Percentiles rank a stretch among this genome's conserved stretches.
phyloP scores from a whole-genome alignment of 345 rosid genomes.

The Linum usitatissimum region DNA sequence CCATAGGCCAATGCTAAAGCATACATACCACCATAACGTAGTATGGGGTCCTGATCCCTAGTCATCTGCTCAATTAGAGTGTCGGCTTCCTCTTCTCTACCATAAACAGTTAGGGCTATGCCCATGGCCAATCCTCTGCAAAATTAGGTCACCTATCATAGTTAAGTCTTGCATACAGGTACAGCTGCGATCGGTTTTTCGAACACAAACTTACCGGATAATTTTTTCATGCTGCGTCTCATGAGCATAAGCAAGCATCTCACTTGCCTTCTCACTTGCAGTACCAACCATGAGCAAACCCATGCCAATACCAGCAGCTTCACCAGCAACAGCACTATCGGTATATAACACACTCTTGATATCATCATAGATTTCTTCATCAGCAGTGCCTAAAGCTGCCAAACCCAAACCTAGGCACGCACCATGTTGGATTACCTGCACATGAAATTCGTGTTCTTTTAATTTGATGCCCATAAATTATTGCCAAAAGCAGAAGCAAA shows the following conservation, averaged over 20 bases:
- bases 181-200: slow-evolving; percentile 4
- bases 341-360: slow-evolving; percentile 72
- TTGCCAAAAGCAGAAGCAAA: background rate
- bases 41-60: slow-evolving; percentile 90
- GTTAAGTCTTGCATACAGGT: background rate
- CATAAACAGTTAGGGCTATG: slow-evolving; percentile 93
- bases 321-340: slow-evolving; percentile 98
- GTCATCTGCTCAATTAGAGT: slow-evolving; percentile 98
- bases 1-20: slow-evolving; percentile 95
- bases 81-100: slow-evolving; percentile 99
- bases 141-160: background rate
- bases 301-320: slow-evolving; percentile 99
- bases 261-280: slow-evolving; percentile 89
- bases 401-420: slow-evolving; percentile 99
- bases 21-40: slow-evolving; percentile 99
- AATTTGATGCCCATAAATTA: background rate
- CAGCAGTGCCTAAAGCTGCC: slow-evolving; percentile 98
- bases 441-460: slow-evolving; percentile 3
- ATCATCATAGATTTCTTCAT: slow-evolving; percentile 89
- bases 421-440: slow-evolving; percentile 98
- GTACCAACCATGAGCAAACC: slow-evolving; percentile 99
- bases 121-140: slow-evolving; percentile 90
- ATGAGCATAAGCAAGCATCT: slow-evolving; percentile 98
- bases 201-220: slow-evolving; percentile 46
- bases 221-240: slow-evolving; percentile 99